Evolutionary conservation across 2,329 filamentous ascomycete species (phyloP).

Genomic region (Xylaria sp.): DNA sequence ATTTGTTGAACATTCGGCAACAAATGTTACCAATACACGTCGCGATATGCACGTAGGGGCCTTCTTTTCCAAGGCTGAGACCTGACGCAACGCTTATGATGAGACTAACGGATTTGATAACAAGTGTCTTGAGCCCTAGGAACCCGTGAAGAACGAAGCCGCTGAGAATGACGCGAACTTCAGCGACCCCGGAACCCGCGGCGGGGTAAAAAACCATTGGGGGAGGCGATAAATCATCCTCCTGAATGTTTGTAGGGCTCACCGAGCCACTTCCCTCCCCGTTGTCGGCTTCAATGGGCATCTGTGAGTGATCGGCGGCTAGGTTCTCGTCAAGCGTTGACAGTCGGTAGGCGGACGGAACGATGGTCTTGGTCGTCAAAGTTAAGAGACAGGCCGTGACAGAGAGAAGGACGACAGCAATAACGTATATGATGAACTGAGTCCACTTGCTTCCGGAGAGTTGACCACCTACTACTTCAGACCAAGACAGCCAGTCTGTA

Average conservation of each 20-base stretch:
- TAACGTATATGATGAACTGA: constrained; percentile 79
- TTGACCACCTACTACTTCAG: constrained; percentile 52
- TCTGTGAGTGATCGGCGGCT: constrained; percentile 63
- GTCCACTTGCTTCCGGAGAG: constrained; percentile 62
- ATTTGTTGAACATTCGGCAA: constrained; percentile 92
- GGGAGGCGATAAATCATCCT: constrained; percentile 46
- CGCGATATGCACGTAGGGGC: constrained; percentile 96
- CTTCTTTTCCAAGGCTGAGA: constrained; percentile 90
- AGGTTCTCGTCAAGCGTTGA: constrained; percentile 93
- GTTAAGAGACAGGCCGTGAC: constrained; percentile 78
- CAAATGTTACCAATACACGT: constrained; percentile 95
- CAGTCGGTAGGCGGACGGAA: constrained; percentile 85
- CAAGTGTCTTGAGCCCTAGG: constrained; percentile 82
- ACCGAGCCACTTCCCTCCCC: constrained; percentile 52
- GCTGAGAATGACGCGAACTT: constrained; percentile 97
- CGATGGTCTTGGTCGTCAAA: constrained; percentile 88
- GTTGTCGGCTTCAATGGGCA: constrained; percentile 47
- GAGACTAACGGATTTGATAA: constrained; percentile 83
- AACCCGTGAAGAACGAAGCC: constrained; percentile 97
- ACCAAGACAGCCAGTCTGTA: constrained; percentile 63
- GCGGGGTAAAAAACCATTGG: constrained; percentile 96
- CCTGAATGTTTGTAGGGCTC: constrained; percentile 44
- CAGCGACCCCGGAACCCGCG: constrained; percentile 93
- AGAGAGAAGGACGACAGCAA: constrained; percentile 73
- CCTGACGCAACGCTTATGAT: constrained; percentile 91